These are phyloP conservation scores for Penicillium atrosanguineum DNA, from an alignment of 495 filamentous ascomycete species.

Conservation along the genomic window DNA sequence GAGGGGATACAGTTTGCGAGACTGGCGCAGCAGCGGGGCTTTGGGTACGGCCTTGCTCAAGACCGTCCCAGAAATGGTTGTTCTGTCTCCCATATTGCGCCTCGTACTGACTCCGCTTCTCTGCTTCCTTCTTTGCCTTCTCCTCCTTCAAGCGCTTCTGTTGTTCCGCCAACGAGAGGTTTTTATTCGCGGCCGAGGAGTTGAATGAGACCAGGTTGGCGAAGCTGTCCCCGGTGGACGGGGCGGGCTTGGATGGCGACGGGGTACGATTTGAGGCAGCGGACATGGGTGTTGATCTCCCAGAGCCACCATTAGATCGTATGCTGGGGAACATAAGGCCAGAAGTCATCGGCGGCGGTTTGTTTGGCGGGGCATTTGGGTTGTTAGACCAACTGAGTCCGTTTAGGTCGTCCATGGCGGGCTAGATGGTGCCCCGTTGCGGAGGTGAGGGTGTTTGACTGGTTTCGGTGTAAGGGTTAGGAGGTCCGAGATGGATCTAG, in stretches of 20 bases:
- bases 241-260: slow-evolving; percentile 54
- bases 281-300: slow-evolving; percentile 66
- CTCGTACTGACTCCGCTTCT: slow-evolving; percentile 65
- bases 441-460: not conserved
- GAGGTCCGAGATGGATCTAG: not conserved
- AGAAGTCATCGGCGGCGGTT: slow-evolving; percentile 52
- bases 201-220: slow-evolving; percentile 80
- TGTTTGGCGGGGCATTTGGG: slow-evolving; percentile 32
- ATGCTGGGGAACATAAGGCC: slow-evolving; percentile 57
- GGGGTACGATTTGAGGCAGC: slow-evolving; percentile 49
- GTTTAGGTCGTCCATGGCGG: slow-evolving; percentile 56
- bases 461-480: slow-evolving; percentile 1
- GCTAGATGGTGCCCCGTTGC: slow-evolving; percentile 7
- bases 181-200: slow-evolving; percentile 60
- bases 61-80: slow-evolving; percentile 69
- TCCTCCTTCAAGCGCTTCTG: slow-evolving; percentile 79
- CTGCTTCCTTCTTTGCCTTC: slow-evolving; percentile 70
- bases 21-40: slow-evolving; percentile 37
- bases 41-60: slow-evolving; percentile 49
- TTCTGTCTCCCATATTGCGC: slow-evolving; percentile 66
- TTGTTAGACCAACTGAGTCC: slow-evolving; percentile 54
- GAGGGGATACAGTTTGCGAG: slow-evolving; percentile 46
- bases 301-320: slow-evolving; percentile 58
- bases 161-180: slow-evolving; percentile 77
- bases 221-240: slow-evolving; percentile 78